Evolutionary conservation across 1,139 yeast species (phyloP).

Genomic region (Blastobotrys capitulatus): DNA sequence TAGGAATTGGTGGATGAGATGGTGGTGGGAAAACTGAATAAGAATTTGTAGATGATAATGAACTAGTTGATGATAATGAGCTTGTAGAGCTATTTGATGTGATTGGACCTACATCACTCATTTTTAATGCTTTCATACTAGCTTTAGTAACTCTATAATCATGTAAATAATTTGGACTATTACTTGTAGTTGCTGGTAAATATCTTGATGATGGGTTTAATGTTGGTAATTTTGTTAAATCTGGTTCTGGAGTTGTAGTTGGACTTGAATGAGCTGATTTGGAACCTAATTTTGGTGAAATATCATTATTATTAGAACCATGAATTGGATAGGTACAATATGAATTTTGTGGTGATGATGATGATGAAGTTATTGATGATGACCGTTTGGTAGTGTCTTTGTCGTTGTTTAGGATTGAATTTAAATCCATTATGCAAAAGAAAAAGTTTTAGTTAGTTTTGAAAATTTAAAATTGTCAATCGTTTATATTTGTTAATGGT

Average conservation of each 20-base stretch:
- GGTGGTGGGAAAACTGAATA: background rate
- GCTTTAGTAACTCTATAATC: background rate
- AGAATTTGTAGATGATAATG: background rate
- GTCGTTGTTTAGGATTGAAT: slow-evolving; percentile 1
- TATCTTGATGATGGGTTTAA: background rate
- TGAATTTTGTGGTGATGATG: background rate
- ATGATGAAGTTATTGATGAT: background rate
- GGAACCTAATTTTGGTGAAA: background rate
- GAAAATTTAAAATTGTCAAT: too few relatives aligned
- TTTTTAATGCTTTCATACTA: background rate
- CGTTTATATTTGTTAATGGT: too few relatives aligned
- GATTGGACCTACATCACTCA: background rate
- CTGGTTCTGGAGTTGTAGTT: slow-evolving; percentile 1
- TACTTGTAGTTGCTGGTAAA: background rate
- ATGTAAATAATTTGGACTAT: background rate
- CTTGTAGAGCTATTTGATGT: background rate
- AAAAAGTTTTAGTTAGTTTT: background rate
- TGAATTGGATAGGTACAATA: background rate
- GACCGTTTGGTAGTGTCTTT: background rate
- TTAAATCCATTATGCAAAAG: background rate
- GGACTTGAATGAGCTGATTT: background rate
- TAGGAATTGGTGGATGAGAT: background rate
- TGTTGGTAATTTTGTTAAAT: background rate
- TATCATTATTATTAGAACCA: background rate
- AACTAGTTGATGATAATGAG: background rate